Conservation (phyloP, 306 rosid species). For the Medicago lupulina region DNA sequence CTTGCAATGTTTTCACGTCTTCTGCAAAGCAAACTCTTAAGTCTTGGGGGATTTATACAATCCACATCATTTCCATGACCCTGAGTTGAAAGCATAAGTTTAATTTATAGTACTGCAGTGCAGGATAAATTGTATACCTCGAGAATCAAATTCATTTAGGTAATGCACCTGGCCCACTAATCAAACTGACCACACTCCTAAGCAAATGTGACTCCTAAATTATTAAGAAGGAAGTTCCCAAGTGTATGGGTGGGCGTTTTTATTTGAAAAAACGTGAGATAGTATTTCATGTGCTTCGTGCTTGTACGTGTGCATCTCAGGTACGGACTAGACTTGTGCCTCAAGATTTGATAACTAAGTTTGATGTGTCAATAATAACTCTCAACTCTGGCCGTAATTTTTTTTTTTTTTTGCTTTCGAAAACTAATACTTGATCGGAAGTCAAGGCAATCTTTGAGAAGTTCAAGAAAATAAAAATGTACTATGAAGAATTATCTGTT, state of each 20-base stretch:
- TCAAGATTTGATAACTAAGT: too few species aligned
- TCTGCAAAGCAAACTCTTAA: conserved; percentile 60
- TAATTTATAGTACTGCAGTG: conserved; percentile 19
- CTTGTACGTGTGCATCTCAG: too few species aligned
- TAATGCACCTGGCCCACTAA: conserved; percentile 22
- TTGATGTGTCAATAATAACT: too few species aligned
- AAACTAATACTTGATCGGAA: too few species aligned
- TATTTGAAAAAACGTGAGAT: conserved; percentile 1
- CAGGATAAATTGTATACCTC: conserved; percentile 16
- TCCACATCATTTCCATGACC: conserved; percentile 95
- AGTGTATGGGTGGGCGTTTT: background rate
- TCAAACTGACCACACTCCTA: conserved; percentile 13
- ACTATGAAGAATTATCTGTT: too few species aligned
- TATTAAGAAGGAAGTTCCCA: background rate
- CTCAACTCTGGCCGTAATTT: too few species aligned
- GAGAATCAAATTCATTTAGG: conserved; percentile 15
- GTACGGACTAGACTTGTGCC: too few species aligned
- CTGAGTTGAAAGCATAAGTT: conserved; percentile 49
- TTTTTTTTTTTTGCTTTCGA: too few species aligned
- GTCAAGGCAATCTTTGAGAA: too few species aligned
- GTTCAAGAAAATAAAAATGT: too few species aligned
- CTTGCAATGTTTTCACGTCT: conserved; percentile 69
- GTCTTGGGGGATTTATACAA: conserved; percentile 71
- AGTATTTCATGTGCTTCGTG: too few species aligned
- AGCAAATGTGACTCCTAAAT: background rate